These are phyloP conservation scores for Fusarium mexicanum DNA, from an alignment of 2,329 filamentous ascomycete genomes.

Conservation along the genomic window DNA sequence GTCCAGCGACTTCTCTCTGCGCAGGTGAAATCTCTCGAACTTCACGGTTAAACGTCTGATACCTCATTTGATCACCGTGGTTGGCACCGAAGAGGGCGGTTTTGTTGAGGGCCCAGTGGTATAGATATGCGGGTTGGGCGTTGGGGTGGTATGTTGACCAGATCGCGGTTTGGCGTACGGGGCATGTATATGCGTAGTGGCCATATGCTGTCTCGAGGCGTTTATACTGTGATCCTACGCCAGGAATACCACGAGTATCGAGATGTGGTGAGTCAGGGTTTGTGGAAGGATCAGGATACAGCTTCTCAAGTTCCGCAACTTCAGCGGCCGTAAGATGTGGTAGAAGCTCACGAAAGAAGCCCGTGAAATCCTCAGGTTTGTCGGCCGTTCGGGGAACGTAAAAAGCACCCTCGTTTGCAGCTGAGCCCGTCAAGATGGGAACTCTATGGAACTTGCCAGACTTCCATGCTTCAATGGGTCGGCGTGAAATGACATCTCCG, in stretches of 20 bases:
- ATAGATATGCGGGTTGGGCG: slow-evolving; percentile 41
- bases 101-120: slow-evolving; percentile 46
- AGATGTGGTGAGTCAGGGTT: slow-evolving; percentile 27
- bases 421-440: slow-evolving; percentile 44
- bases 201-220: slow-evolving; percentile 38
- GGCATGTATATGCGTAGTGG: slow-evolving; percentile 38
- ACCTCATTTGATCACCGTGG: slow-evolving; percentile 40
- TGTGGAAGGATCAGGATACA: slow-evolving; percentile 35
- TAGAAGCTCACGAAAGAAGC: slow-evolving; percentile 43
- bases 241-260: slow-evolving; percentile 23
- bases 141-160: slow-evolving; percentile 36
- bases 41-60: slow-evolving; percentile 52
- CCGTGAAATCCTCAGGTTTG: slow-evolving; percentile 37
- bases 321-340: slow-evolving; percentile 36
- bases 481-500: slow-evolving; percentile 43
- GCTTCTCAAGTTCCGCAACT: slow-evolving; percentile 19
- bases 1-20: slow-evolving; percentile 37
- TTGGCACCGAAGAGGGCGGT: slow-evolving; percentile 35
- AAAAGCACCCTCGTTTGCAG: slow-evolving; percentile 45
- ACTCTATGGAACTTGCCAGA: slow-evolving; percentile 47
- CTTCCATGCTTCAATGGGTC: slow-evolving; percentile 46
- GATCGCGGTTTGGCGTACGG: slow-evolving; percentile 35
- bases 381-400: slow-evolving; percentile 39
- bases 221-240: slow-evolving; percentile 31
- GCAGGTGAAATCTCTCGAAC: slow-evolving; percentile 49